phyloP scores from a whole-genome alignment of 1,284 basidiomycete genomes.

The Tremellales sp. region DNA sequence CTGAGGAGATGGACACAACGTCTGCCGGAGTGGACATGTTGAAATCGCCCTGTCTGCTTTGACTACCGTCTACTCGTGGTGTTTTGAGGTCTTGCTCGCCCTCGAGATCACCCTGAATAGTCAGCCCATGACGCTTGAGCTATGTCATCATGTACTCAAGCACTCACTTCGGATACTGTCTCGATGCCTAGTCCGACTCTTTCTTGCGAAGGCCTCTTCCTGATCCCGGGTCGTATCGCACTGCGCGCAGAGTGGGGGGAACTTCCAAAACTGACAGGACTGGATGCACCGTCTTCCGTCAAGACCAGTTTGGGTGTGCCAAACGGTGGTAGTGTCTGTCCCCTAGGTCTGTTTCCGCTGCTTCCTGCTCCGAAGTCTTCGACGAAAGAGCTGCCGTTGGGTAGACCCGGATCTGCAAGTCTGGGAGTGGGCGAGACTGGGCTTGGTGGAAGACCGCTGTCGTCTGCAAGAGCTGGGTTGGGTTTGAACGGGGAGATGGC shows the following conservation, averaged over 20 bases:
- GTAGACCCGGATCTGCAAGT: too few relatives aligned
- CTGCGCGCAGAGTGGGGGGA: not conserved
- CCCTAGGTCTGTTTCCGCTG: not conserved
- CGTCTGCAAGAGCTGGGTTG: not conserved
- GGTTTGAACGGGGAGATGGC: constrained; percentile 1
- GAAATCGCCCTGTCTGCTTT: too few relatives aligned
- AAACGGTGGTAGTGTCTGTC: constrained; percentile 5
- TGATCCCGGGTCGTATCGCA: constrained; percentile 5
- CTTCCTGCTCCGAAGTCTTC: constrained; percentile 15
- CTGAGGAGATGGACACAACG: not conserved
- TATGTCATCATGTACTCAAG: not conserved
- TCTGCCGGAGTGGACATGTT: not conserved
- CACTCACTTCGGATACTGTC: not conserved
- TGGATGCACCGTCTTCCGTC: constrained; percentile 32
- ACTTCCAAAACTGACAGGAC: constrained; percentile 24
- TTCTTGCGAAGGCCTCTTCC: not conserved
- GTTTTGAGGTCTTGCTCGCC: too few relatives aligned
- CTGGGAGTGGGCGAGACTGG: too few relatives aligned
- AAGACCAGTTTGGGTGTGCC: constrained; percentile 35
- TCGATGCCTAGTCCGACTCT: constrained; percentile 15
- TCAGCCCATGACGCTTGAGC: too few relatives aligned
- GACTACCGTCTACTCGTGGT: too few relatives aligned
- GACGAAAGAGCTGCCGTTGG: constrained; percentile 22
- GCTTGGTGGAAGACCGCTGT: not conserved
- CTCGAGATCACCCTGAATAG: too few relatives aligned